phyloP scores from a whole-genome alignment of 179 eudicot genomes.

The Beta macrorhiza region DNA sequence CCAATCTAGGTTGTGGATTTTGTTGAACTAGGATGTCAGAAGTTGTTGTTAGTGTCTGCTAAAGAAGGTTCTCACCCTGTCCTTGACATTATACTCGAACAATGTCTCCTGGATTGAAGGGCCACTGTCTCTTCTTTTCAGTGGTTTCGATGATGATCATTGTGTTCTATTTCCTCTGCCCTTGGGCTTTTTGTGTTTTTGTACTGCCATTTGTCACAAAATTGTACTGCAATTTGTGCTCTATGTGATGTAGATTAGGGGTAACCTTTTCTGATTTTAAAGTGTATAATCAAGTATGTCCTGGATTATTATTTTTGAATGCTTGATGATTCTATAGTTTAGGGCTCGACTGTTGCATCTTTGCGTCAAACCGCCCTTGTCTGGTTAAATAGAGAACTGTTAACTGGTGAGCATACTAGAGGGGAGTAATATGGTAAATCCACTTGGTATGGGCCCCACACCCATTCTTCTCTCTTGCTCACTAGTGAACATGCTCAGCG shows the following conservation, averaged over 20 bases:
- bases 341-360: not conserved
- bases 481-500: too few relatives aligned
- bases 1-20: not conserved
- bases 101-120: not conserved
- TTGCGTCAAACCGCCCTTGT: not conserved
- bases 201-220: constrained; percentile 1
- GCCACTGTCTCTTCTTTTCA: not conserved
- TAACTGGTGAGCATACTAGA: too few relatives aligned
- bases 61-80: not conserved
- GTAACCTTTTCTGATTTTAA: not conserved
- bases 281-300: not conserved
- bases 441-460: too few relatives aligned
- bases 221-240: not conserved
- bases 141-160: not conserved
- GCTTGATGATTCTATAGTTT: not conserved
- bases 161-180: not conserved
- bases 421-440: too few relatives aligned
- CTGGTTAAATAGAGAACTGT: not conserved
- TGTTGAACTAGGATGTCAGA: constrained; percentile 1
- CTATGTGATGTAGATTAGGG: not conserved
- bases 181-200: too few relatives aligned
- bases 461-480: too few relatives aligned
- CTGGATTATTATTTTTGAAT: not conserved
- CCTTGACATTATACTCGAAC: not conserved
- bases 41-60: not conserved